Conservation (phyloP, 2,329 filamentous ascomycete genomes). For the Penicillium sp. region DNA sequence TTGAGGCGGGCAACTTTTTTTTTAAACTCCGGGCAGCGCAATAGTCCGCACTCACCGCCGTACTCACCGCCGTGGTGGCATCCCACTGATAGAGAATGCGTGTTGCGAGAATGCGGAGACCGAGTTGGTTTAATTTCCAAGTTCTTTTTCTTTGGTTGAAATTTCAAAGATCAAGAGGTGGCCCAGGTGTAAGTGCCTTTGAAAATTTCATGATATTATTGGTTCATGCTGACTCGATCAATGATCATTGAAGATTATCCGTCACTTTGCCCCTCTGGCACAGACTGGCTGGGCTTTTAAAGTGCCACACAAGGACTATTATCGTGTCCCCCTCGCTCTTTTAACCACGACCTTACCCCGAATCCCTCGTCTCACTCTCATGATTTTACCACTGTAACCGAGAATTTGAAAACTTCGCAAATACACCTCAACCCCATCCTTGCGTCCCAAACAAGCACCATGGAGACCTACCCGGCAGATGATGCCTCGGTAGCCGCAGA, state of each 20-base stretch:
- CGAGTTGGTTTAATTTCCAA: slow-evolving; percentile 13
- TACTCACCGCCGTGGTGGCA: slow-evolving; percentile 29
- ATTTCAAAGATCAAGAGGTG: slow-evolving; percentile 20
- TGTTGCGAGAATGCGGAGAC: slow-evolving; percentile 19
- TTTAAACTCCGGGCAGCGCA: slow-evolving; percentile 28
- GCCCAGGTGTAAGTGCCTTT: slow-evolving; percentile 15
- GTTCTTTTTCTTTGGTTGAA: slow-evolving; percentile 20
- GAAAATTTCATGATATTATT: background rate
- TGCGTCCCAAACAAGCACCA: slow-evolving; percentile 72
- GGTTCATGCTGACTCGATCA: slow-evolving; percentile 7
- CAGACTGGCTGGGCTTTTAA: slow-evolving; percentile 13
- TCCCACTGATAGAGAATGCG: slow-evolving; percentile 26
- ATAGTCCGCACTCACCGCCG: slow-evolving; percentile 20
- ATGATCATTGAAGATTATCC: slow-evolving; percentile 12
- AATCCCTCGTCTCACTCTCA: background rate
- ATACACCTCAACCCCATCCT: slow-evolving; percentile 57
- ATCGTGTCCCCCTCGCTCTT: slow-evolving; percentile 24
- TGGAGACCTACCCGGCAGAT: slow-evolving; percentile 58
- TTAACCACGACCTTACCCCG: slow-evolving; percentile 13
- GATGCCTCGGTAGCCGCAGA: slow-evolving; percentile 45
- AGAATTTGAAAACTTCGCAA: background rate
- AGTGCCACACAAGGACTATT: slow-evolving; percentile 18
- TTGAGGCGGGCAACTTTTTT: slow-evolving; percentile 33
- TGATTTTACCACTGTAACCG: slow-evolving; percentile 5
- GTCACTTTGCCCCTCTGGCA: slow-evolving; percentile 31